phyloP scores from a whole-genome alignment of 2,329 filamentous ascomycete species.

The Fusarium nanum region DNA sequence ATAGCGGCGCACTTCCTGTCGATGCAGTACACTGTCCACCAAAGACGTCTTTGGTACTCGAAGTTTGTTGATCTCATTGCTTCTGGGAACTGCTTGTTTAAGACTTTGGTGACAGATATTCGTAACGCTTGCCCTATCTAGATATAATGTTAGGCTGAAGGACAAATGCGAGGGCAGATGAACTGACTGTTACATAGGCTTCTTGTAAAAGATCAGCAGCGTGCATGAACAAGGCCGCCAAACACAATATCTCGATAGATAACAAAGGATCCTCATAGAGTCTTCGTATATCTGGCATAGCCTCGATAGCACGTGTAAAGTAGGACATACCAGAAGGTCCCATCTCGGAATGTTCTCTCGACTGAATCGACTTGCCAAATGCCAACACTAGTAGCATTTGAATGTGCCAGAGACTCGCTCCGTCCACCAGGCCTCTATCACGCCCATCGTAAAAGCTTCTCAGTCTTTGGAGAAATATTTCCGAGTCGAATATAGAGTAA shows the following conservation, averaged over 20 bases:
- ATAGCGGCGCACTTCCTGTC: constrained; percentile 37
- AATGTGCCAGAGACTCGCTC: constrained; percentile 32
- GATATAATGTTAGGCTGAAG: not conserved
- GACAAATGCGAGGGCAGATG: not conserved
- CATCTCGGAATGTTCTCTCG: constrained; percentile 36
- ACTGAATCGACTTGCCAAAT: constrained; percentile 36
- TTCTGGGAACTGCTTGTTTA: constrained; percentile 36
- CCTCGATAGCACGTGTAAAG: constrained; percentile 33
- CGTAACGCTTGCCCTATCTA: constrained; percentile 37
- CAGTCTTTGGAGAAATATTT: constrained; percentile 14
- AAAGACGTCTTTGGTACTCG: constrained; percentile 33
- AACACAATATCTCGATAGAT: constrained; percentile 36
- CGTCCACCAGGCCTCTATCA: not conserved
- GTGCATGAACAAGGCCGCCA: constrained; percentile 38
- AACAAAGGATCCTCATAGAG: constrained; percentile 33
- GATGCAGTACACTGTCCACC: constrained; percentile 41
- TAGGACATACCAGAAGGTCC: constrained; percentile 36
- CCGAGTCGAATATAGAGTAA: constrained; percentile 29
- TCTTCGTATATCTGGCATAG: constrained; percentile 34
- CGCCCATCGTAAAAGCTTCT: constrained; percentile 28
- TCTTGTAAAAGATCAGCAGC: constrained; percentile 37
- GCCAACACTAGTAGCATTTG: constrained; percentile 37
- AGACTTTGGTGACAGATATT: constrained; percentile 29
- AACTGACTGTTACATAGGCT: constrained; percentile 34
- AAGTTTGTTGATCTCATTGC: constrained; percentile 23